Base-by-base conservation (phyloP, 2,329 filamentous ascomycete genomes). In the Verticillium klebahnii region DNA sequence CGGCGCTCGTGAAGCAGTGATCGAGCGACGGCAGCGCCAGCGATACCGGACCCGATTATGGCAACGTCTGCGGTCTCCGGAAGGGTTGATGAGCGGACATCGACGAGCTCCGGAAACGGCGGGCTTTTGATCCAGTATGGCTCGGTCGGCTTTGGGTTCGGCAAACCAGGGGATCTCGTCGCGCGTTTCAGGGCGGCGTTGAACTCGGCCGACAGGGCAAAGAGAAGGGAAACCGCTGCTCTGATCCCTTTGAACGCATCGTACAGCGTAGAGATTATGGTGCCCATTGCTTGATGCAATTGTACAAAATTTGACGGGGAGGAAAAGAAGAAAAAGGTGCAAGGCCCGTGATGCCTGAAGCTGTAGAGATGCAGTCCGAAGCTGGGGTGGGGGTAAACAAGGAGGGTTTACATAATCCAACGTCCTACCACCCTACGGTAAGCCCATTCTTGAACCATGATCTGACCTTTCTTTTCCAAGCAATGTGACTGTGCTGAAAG, bases 31-130 rank as follows among this genome's bases (percentile, higher is more conserved):
- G 52, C 61, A 17, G 63, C 66, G n/a, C 65, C 63, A 2, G 65
- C 63, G 8, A 69, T 61, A 6, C 68, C 66, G 17, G 69, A 66
- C 14, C 66, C 66, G 25, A 69, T 70, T 56, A 69, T 67, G 56
- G 63, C 64, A 40, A 69, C 54, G 45, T 69, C 67, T 7, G 32
- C 63, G 5, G 63, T 60, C 14, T 56, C 34, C 2, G 59, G 61
- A 63, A 66, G 67, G 19, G 62, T 58, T 0, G 66, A 65, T n/a
- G 58, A 62, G 60, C 63, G 63, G 11, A 60, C 58, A 32, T 59
- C 56, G 11, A 50, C 31, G 5, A 39, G 23, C 31, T 56, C 40
- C 5, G 64, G 64, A 23, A 61, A 60, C 6, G 60, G 58, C 14
- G 65, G 61, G 19, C 19, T 52, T 11, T 52, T 23, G 17, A 23